Percentiles rank a stretch among this genome's conserved stretches.
These are phyloP conservation scores for Phytophthora vignae DNA, from an alignment of 352 stramenopile genomes.

Conservation along the genomic window DNA sequence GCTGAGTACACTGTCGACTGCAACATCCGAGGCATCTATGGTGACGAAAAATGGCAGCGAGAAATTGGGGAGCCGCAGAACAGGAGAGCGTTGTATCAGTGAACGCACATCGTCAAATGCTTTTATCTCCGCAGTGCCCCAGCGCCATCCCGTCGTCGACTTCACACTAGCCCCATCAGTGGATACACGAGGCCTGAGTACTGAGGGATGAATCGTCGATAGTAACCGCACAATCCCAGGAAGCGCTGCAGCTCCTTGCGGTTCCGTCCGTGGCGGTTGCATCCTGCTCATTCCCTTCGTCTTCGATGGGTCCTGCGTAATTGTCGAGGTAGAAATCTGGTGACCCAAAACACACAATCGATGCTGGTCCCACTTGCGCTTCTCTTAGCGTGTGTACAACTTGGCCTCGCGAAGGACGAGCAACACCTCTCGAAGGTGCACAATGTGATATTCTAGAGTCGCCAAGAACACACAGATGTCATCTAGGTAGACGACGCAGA, in stretches of 20 bases:
- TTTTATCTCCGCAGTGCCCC: neutral
- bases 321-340: neutral
- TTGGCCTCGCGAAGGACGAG: neutral
- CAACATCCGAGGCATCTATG: neutral
- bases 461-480: neutral
- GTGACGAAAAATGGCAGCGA: neutral
- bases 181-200: neutral
- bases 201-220: neutral
- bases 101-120: neutral
- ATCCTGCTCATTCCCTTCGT: neutral
- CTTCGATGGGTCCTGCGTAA: neutral
- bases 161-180: neutral
- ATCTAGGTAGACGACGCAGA: neutral
- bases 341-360: neutral
- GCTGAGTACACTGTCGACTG: neutral
- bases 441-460: neutral
- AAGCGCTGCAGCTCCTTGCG: neutral
- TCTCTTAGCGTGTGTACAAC: neutral
- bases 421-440: neutral
- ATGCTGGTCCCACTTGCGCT: neutral
- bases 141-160: neutral
- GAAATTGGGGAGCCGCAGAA: neutral
- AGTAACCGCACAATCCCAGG: neutral
- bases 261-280: neutral
- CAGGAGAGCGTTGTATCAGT: neutral